Evolutionary conservation across 164 flowering plant genomes (phyloP).

Genomic region (Magnolia sinica): DNA sequence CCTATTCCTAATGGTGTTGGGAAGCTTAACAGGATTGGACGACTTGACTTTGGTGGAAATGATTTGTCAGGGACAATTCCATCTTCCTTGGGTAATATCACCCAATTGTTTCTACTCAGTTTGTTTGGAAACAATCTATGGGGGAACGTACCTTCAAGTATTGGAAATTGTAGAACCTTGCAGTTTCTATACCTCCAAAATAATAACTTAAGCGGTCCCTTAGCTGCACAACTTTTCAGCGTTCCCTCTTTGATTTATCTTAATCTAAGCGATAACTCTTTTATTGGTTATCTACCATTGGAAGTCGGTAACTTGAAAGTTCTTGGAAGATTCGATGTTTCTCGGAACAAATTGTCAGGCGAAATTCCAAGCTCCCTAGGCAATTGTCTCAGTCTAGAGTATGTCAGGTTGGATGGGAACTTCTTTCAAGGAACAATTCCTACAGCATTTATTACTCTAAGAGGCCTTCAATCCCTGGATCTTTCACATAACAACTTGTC

Average conservation of each 20-base stretch:
- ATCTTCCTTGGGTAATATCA: background rate
- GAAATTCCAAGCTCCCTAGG: background rate
- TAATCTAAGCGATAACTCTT: background rate
- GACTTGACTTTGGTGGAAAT: background rate
- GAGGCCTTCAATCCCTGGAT: background rate
- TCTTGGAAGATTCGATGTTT: background rate
- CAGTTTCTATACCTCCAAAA: background rate
- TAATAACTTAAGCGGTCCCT: background rate
- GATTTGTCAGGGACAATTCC: slow-evolving; percentile 2
- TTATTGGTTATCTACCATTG: background rate
- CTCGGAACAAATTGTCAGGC: background rate
- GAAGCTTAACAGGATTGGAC: background rate
- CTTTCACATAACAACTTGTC: background rate
- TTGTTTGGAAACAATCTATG: background rate
- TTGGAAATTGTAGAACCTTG: background rate
- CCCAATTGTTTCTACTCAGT: background rate
- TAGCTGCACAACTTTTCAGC: background rate
- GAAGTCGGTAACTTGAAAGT: background rate
- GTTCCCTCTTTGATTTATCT: background rate
- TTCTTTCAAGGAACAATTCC: background rate
- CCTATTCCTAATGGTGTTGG: slow-evolving; percentile 1
- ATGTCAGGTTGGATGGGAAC: background rate
- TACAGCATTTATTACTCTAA: background rate
- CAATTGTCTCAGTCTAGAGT: background rate
- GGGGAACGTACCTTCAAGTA: slow-evolving; percentile 3